Conservation (phyloP, 176 grass and related monocot genomes). For the Saccharum spontaneum region DNA sequence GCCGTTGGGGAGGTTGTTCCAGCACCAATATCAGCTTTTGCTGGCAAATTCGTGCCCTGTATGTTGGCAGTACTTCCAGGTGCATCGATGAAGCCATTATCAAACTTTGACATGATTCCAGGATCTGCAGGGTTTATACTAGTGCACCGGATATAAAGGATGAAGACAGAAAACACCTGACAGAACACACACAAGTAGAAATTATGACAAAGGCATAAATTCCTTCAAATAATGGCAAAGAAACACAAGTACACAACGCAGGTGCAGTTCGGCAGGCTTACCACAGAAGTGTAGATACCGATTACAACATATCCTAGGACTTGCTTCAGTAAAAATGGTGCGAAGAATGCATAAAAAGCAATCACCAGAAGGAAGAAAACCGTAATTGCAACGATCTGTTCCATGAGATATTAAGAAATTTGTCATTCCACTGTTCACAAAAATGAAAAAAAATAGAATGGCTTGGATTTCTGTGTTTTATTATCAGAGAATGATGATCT, state of each 20-base stretch:
- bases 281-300: constrained; percentile 73
- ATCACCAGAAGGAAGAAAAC: constrained; percentile 85
- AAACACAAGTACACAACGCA: background rate
- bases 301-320: constrained; percentile 51
- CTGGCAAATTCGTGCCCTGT: constrained; percentile 32
- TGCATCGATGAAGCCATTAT: constrained; percentile 46
- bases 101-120: constrained; percentile 82
- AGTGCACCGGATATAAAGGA: constrained; percentile 87
- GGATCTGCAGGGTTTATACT: constrained; percentile 89
- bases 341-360: constrained; percentile 86
- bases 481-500: background rate
- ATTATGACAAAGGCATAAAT: constrained; percentile 27
- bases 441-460: background rate
- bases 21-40: constrained; percentile 31
- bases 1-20: constrained; percentile 39
- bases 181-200: constrained; percentile 15
- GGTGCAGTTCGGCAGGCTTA: constrained; percentile 31
- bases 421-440: background rate
- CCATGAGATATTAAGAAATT: constrained; percentile 8
- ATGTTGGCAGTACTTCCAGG: constrained; percentile 39
- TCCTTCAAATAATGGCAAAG: background rate
- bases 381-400: constrained; percentile 74
- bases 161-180: constrained; percentile 77
- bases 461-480: background rate
- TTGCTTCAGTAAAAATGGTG: constrained; percentile 68